These are phyloP conservation scores for Zizania palustris DNA, from an alignment of 202 grass and related monocot genomes.

Conservation along the genomic window DNA sequence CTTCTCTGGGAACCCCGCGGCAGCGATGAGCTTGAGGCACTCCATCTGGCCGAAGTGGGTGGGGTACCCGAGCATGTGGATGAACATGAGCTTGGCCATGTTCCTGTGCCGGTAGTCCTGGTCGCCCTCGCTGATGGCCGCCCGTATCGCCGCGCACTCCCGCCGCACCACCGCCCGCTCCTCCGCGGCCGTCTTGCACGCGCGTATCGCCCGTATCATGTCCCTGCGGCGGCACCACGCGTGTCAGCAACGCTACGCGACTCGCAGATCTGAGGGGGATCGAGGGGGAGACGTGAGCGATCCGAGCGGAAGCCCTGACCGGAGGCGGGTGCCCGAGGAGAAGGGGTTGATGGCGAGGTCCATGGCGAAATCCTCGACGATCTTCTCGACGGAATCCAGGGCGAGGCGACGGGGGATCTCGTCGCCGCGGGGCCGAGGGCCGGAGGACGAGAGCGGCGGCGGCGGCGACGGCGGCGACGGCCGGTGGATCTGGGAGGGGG, in stretches of 20 bases:
- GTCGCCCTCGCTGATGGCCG: slow-evolving; percentile 90
- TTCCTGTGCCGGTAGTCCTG: slow-evolving; percentile 96
- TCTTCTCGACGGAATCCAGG: slow-evolving; percentile 46
- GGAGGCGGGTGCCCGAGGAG: slow-evolving; percentile 94
- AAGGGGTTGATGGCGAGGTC: slow-evolving; percentile 95
- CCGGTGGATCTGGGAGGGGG: slow-evolving; percentile 60
- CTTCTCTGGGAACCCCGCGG: slow-evolving; percentile 95
- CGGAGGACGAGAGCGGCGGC: slow-evolving; percentile 34
- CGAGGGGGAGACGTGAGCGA: not conserved
- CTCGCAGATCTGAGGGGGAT: slow-evolving; percentile 15
- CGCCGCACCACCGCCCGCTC: slow-evolving; percentile 95
- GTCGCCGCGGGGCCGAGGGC: slow-evolving; percentile 27
- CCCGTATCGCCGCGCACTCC: slow-evolving; percentile 97
- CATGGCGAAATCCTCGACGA: slow-evolving; percentile 53
- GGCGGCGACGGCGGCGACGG: slow-evolving; percentile 41
- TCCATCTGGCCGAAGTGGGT: slow-evolving; percentile 99
- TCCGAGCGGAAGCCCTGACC: slow-evolving; percentile 50
- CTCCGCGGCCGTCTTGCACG: slow-evolving; percentile 98
- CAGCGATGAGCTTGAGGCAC: slow-evolving; percentile 97
- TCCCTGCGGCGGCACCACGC: slow-evolving; percentile 55
- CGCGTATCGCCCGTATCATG: slow-evolving; percentile 96
- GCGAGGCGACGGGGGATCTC: slow-evolving; percentile 36
- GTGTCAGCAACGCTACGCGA: not conserved
- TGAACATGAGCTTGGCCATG: slow-evolving; percentile 99
- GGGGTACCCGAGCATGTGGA: slow-evolving; percentile 99